phyloP scores from a whole-genome alignment of 176 grass and related monocot species.

The Olyra latifolia region DNA sequence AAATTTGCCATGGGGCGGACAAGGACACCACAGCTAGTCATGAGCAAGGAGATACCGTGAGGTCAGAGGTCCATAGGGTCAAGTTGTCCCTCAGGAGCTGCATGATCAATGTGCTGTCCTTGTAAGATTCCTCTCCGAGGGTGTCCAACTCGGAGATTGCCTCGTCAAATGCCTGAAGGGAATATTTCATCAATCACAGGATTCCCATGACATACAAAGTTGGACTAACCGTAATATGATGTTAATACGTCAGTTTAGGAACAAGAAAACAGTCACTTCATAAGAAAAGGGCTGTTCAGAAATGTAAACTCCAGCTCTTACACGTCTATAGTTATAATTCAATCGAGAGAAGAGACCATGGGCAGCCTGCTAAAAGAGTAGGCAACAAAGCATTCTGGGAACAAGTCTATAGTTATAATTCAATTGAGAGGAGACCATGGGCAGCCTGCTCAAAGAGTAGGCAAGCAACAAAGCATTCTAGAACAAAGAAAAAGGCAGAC shows the following conservation, averaged over 20 bases:
- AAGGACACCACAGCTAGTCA: neutral
- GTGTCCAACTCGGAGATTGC: conserved; percentile 88
- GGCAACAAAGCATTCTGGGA: too few species aligned
- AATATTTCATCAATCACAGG: neutral
- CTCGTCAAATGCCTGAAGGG: conserved; percentile 75
- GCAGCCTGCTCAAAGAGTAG: neutral
- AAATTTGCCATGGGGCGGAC: neutral
- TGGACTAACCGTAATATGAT: neutral
- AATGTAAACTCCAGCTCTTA: neutral
- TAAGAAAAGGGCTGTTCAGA: neutral
- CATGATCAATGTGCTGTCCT: conserved; percentile 95
- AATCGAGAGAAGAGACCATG: too few species aligned
- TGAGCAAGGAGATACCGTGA: conserved; percentile 49
- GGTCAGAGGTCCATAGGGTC: conserved; percentile 91
- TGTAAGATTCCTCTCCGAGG: conserved; percentile 87
- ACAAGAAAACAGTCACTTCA: neutral
- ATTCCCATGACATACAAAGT: neutral
- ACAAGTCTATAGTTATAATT: neutral
- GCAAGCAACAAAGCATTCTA: too few species aligned
- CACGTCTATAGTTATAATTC: too few species aligned
- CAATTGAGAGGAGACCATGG: neutral
- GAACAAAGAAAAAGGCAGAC: neutral
- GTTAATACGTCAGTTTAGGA: neutral
- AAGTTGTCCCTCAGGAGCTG: conserved; percentile 90
- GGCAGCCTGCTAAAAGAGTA: too few species aligned